Evolutionary conservation across 208 protist species (phyloP).

Genomic region (Trypanosomatidae sp.): DNA sequence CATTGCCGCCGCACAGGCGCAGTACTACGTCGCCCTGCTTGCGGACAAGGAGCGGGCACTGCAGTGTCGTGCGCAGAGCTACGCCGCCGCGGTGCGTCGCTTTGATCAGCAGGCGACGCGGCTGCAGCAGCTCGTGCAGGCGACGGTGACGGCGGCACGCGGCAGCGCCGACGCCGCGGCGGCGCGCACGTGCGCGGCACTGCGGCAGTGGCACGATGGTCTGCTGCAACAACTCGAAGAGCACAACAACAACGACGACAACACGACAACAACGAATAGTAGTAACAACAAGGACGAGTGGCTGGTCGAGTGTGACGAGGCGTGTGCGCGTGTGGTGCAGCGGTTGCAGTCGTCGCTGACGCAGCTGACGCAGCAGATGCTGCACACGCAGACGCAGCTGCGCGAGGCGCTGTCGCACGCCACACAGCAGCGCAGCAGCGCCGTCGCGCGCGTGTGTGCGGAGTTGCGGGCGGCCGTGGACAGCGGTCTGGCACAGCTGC

Average conservation of each 20-base stretch:
- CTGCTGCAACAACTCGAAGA: no score
- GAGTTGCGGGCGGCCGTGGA: slow-evolving; percentile 16
- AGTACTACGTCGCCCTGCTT: slow-evolving; percentile 35
- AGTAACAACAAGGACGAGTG: no score
- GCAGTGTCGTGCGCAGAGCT: slow-evolving; percentile 40
- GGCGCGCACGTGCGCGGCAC: slow-evolving; percentile 2
- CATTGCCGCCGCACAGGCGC: slow-evolving; percentile 63
- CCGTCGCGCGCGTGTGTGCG: slow-evolving; percentile 1
- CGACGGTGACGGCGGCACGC: slow-evolving; percentile 14
- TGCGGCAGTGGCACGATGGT: slow-evolving; percentile 5
- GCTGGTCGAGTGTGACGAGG: no score
- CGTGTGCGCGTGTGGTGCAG: no score
- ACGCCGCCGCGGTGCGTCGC: slow-evolving; percentile 54
- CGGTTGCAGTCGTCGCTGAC: no score
- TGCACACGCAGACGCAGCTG: no score
- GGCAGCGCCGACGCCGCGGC: slow-evolving; percentile 2
- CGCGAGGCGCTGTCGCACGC: no score
- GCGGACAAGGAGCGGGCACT: slow-evolving; percentile 68
- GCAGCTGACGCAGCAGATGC: no score
- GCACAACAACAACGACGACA: no score
- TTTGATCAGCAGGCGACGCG: slow-evolving; percentile 49
- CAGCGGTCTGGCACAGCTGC: slow-evolving; percentile 4
- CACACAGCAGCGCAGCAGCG: background rate
- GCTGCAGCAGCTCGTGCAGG: slow-evolving; percentile 47
- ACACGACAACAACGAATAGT: no score